These are phyloP conservation scores for Colletotrichum melonis DNA, from an alignment of 2,329 filamentous ascomycete species.

Conservation along the genomic window DNA sequence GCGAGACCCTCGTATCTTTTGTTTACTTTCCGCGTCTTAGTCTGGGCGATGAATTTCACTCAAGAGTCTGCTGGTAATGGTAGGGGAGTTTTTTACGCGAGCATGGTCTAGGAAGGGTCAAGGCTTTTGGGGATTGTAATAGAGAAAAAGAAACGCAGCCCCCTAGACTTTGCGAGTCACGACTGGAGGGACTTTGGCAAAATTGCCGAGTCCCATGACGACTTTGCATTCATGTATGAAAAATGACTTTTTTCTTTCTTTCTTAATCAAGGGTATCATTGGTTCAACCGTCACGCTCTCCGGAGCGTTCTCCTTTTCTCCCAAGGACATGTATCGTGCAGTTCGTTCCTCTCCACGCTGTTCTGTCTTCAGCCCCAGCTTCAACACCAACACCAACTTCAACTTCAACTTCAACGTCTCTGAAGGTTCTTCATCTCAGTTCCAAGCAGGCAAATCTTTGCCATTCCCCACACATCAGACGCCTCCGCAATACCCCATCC, in stretches of 20 bases:
- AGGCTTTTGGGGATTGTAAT: conserved; percentile 2
- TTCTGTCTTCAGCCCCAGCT: not conserved
- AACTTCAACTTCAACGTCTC: not conserved
- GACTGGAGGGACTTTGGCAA: not conserved
- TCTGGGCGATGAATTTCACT: not conserved
- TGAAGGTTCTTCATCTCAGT: not conserved
- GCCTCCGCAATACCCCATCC: not conserved
- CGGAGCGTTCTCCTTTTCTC: not conserved
- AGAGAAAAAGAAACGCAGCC: conserved; percentile 11
- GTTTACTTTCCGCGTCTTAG: not conserved
- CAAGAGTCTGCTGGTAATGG: conserved; percentile 11
- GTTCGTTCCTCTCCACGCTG: not conserved
- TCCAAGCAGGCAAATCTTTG: not conserved
- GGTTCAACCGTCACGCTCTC: not conserved
- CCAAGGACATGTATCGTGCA: not conserved
- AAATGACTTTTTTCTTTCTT: conserved; percentile 20
- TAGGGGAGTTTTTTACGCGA: not conserved
- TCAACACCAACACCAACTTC: not conserved
- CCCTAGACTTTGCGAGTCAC: conserved; percentile 20
- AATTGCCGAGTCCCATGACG: conserved; percentile 2
- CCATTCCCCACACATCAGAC: not conserved
- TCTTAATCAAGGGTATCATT: conserved; percentile 35
- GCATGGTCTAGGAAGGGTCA: not conserved
- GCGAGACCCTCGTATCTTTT: not conserved
- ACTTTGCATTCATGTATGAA: conserved; percentile 24